Percentiles rank a stretch among this genome's conserved stretches.
phyloP scores from a whole-genome alignment of 2,329 filamentous ascomycete species.

The Pezicula rhizophila region DNA sequence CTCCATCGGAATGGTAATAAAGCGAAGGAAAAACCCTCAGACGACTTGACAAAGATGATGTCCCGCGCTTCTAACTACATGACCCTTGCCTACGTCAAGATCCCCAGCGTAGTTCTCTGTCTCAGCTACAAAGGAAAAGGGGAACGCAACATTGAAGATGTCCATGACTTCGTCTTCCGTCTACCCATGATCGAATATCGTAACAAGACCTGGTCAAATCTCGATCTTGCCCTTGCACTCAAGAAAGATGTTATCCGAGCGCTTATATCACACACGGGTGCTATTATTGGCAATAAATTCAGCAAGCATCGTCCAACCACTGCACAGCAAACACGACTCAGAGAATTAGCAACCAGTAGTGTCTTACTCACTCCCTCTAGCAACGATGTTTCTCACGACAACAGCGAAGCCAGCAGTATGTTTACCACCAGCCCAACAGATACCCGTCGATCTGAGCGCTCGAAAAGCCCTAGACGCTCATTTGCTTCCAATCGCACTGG shows the following conservation, averaged over 20 bases:
- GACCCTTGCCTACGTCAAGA: conserved; percentile 92
- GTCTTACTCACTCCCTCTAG: conserved; percentile 24
- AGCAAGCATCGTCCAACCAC: conserved; percentile 78
- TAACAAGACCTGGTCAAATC: conserved; percentile 98
- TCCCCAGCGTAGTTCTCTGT: conserved; percentile 91
- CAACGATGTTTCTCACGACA: conserved; percentile 24
- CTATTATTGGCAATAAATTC: conserved; percentile 97
- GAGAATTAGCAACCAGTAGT: conserved; percentile 72
- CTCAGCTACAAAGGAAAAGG: conserved; percentile 95
- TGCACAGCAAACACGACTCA: conserved; percentile 70
- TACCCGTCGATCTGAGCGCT: conserved; percentile 17
- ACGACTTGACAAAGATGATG: conserved; percentile 97
- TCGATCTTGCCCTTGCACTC: conserved; percentile 84
- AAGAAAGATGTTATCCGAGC: conserved; percentile 95
- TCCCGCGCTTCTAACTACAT: conserved; percentile 91
- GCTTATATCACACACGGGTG: conserved; percentile 88
- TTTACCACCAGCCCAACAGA: conserved; percentile 20
- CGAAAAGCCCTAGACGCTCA: conserved; percentile 23
- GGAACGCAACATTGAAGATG: conserved; percentile 90
- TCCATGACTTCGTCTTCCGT: conserved; percentile 95
- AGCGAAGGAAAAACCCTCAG: conserved; percentile 57
- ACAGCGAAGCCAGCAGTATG: conserved; percentile 24
- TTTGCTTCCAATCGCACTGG: conserved; percentile 21
- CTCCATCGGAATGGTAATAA: conserved; percentile 42
- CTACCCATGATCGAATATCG: conserved; percentile 91